These are phyloP conservation scores for Solanum neorickii DNA, from an alignment of 257 asterid species.

Conservation along the genomic window DNA sequence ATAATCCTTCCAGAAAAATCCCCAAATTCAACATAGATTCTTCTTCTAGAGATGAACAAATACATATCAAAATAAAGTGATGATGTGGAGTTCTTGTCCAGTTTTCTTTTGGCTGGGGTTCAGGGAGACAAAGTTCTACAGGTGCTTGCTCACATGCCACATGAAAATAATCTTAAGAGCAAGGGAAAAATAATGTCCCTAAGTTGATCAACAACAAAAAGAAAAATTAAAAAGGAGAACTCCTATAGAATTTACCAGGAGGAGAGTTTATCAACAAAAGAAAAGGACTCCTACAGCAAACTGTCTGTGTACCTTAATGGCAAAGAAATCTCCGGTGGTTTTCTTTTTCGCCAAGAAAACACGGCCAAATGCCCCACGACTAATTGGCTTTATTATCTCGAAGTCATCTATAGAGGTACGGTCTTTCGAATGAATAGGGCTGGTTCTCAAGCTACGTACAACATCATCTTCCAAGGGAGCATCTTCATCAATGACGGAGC, in stretches of 20 bases:
- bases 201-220: not conserved
- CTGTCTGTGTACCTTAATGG: slow-evolving; percentile 62
- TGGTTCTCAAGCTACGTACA: slow-evolving; percentile 87
- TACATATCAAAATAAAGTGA: not conserved
- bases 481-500: slow-evolving; percentile 96
- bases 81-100: not conserved
- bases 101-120: not conserved
- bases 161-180: not conserved
- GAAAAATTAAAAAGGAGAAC: not conserved
- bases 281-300: not conserved
- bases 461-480: slow-evolving; percentile 96
- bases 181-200: not conserved
- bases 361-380: slow-evolving; percentile 99
- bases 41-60: not conserved
- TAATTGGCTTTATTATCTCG: slow-evolving; percentile 94
- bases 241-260: not conserved
- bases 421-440: slow-evolving; percentile 85
- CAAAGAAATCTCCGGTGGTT: slow-evolving; percentile 92
- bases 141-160: not conserved
- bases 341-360: slow-evolving; percentile 95
- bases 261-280: not conserved
- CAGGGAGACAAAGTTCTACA: not conserved
- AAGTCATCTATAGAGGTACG: slow-evolving; percentile 98
- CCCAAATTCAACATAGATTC: not conserved
- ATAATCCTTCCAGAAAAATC: not conserved